These are phyloP conservation scores for Nephromyces sp. DNA, from an alignment of 169 alveolate genomes.

Conservation along the genomic window DNA sequence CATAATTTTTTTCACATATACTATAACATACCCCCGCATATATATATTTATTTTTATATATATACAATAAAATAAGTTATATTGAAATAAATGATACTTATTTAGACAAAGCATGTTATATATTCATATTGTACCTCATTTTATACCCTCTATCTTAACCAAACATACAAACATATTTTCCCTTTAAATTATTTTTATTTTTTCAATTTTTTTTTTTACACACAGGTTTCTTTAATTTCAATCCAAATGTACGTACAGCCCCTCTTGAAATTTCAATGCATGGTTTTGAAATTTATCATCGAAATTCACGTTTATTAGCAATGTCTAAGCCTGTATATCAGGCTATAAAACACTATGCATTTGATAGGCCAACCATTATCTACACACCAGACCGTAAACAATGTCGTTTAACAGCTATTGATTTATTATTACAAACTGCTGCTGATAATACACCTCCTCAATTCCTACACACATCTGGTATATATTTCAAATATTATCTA, in stretches of 20 bases:
- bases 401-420: constrained; percentile 86
- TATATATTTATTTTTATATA: too few species aligned
- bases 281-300: constrained; percentile 70
- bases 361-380: constrained; percentile 63
- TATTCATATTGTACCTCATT: too few species aligned
- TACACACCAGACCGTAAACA: constrained; percentile 89
- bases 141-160: too few species aligned
- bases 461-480: constrained; percentile 41
- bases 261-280: constrained; percentile 46
- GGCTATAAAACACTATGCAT: constrained; percentile 48
- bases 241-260: constrained; percentile 52
- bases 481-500: constrained; percentile 1
- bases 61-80: too few species aligned
- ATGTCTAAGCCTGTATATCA: constrained; percentile 81
- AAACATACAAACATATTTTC: not conserved
- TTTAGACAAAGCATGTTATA: too few species aligned
- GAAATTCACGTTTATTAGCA: constrained; percentile 70
- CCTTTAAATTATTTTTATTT: not conserved
- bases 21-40: too few species aligned
- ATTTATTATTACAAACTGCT: constrained; percentile 63
- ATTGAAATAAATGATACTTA: too few species aligned
- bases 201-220: not conserved
- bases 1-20: too few species aligned
- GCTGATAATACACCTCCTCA: constrained; percentile 48
- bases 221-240: constrained; percentile 46